Evolutionary conservation across 2,329 filamentous ascomycete species (phyloP).

Genomic region (Ceratocystiopsis minuta): DNA sequence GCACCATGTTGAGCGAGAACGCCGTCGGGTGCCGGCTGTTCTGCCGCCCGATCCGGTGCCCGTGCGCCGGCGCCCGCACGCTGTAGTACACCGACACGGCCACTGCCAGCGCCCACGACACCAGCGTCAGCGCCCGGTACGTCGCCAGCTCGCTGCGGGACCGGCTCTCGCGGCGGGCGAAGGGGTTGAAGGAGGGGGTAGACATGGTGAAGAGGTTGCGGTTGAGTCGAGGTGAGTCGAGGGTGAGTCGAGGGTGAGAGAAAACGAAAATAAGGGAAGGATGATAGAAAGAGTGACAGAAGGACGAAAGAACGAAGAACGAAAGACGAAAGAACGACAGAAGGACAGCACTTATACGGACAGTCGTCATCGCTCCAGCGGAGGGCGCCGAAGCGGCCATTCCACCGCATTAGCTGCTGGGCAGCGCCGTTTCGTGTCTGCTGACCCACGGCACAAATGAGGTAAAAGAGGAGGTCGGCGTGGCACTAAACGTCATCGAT

Average conservation of each 20-base stretch:
- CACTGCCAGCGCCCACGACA: conserved; percentile 60
- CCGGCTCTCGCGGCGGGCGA: conserved; percentile 51
- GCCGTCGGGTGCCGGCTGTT: conserved; percentile 49
- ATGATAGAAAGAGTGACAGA: background rate
- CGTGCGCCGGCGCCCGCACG: conserved; percentile 42
- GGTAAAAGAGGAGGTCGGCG: background rate
- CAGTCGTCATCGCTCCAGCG: too few species aligned
- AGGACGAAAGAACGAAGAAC: background rate
- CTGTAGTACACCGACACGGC: conserved; percentile 60
- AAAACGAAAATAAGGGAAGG: background rate
- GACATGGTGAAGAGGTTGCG: background rate
- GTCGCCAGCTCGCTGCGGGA: conserved; percentile 40
- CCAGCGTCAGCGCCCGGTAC: conserved; percentile 58
- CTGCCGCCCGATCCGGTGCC: conserved; percentile 55
- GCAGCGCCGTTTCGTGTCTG: too few species aligned
- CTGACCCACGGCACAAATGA: background rate
- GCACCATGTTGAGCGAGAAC: conserved; percentile 53
- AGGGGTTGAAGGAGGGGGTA: conserved; percentile 52
- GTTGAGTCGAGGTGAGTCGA: background rate
- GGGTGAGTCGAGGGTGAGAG: background rate
- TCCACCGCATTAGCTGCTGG: too few species aligned
- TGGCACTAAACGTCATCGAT: too few species aligned
- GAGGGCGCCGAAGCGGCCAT: too few species aligned
- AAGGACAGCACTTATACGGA: too few species aligned
- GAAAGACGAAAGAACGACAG: background rate